These are phyloP conservation scores for Eimeria falciformis DNA, from an alignment of 169 alveolate genomes.

Conservation along the genomic window DNA sequence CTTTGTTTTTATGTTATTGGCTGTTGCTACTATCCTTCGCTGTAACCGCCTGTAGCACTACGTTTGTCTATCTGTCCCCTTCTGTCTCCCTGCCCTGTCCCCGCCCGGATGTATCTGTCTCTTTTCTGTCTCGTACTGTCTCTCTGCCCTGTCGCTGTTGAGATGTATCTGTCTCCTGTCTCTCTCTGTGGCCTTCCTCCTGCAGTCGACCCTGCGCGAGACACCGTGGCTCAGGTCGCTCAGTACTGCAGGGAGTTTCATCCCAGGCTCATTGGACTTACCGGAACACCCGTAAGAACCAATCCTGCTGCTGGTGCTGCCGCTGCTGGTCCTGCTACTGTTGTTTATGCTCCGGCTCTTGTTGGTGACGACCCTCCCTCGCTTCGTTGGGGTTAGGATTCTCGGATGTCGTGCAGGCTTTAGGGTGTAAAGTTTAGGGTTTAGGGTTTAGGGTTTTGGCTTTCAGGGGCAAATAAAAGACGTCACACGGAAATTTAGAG, in stretches of 20 bases:
- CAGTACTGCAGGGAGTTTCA: slow-evolving; percentile 82
- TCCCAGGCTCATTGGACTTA: slow-evolving; percentile 82
- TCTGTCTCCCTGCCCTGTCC: too few species aligned
- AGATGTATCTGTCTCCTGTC: too few species aligned
- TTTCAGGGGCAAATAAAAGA: slow-evolving; percentile 80
- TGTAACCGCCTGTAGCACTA: background rate
- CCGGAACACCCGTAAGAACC: slow-evolving; percentile 79
- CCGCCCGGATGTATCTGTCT: too few species aligned
- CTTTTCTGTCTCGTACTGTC: too few species aligned
- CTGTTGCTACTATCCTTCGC: background rate
- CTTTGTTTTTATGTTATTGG: background rate
- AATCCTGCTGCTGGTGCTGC: slow-evolving; percentile 8
- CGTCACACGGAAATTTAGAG: slow-evolving; percentile 80
- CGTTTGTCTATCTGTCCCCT: background rate
- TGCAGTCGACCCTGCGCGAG: slow-evolving; percentile 82
- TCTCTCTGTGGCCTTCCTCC: too few species aligned
- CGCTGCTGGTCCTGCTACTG: background rate
- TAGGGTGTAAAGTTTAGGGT: background rate
- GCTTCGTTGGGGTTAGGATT: background rate
- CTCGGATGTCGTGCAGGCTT: background rate
- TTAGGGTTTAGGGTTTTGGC: background rate
- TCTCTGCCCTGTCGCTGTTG: too few species aligned
- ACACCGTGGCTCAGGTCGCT: slow-evolving; percentile 77
- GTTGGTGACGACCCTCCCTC: too few species aligned
- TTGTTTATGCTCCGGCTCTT: too few species aligned